Evolutionary conservation across 75 land plant genomes (phyloP), one percentile per base, ranked within the genome.

Genomic region (Pinus albicaulis): DNA sequence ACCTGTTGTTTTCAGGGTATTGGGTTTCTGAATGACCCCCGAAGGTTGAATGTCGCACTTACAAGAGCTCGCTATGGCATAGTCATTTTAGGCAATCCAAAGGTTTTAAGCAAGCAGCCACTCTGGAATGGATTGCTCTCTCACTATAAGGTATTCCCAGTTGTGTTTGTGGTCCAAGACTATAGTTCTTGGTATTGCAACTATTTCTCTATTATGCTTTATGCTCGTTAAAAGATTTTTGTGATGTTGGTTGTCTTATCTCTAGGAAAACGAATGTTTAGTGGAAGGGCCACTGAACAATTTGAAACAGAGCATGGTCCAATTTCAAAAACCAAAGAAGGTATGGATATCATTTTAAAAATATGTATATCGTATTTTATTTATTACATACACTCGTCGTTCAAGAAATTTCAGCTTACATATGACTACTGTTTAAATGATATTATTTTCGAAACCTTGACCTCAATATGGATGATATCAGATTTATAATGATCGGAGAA

Each of bases 271-370:
- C 82, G 99, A 98, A 77, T 95, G 98, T 77, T 80, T 98, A 83
- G 99, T 98, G 22, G 99, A 98, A 85, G 99, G 99, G 31, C 95
- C 99, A 55, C 83, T 98, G 61, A 98, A 92, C 85, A 98, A 98
- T 75, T 74, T 98, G 78, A 98, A 98, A 84, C 99, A 98, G 76
- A 98, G 99, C 79, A 98, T 98, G 99, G 98, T 98, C n/a, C 99
- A 98, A 71, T 98, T 98, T 77, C 99, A 98, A 75, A 98, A 98
- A 79, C 99, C 99, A 41, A 98, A 95, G 76, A 98, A 98, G 94
- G 99, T 96, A 83, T 25, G 57, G 13, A 59, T 31, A 36, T 62
- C 79, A 92, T 93, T 83, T 94, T 3, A 94, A 91, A 91, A 94
- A 89, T 78, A 89, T 78, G 93, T 89, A 52, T 90, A 92, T 7